These are phyloP conservation scores for Candida mattraensis DNA, from an alignment of 805 yeast genomes.

Conservation along the genomic window DNA sequence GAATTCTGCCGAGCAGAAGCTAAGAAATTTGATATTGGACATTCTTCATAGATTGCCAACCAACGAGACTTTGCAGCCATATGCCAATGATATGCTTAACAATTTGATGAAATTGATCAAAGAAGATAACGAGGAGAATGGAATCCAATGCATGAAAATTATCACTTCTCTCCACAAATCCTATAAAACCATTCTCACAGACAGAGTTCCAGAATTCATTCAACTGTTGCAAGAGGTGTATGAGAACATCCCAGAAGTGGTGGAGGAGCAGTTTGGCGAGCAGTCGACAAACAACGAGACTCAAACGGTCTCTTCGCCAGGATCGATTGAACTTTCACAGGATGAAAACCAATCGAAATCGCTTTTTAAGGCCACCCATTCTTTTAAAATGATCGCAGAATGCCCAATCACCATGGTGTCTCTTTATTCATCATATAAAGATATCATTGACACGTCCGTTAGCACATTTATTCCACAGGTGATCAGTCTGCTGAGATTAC, in stretches of 20 bases:
- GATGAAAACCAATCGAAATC: constrained; percentile 46
- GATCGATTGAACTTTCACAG: constrained; percentile 37
- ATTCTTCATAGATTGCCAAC: constrained; percentile 77
- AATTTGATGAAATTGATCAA: constrained; percentile 58
- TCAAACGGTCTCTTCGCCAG: constrained; percentile 35
- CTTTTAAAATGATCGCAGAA: constrained; percentile 91
- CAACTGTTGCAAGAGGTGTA: constrained; percentile 75
- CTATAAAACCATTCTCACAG: constrained; percentile 65
- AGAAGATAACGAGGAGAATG: constrained; percentile 92
- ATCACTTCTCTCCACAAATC: constrained; percentile 83
- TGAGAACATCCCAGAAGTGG: constrained; percentile 73
- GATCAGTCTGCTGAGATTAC: constrained; percentile 67
- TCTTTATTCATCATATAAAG: constrained; percentile 82
- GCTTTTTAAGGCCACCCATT: constrained; percentile 66
- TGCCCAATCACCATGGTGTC: constrained; percentile 97
- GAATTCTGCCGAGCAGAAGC: constrained; percentile 69
- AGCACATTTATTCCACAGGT: constrained; percentile 81
- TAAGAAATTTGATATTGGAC: constrained; percentile 75
- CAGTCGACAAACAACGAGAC: constrained; percentile 7
- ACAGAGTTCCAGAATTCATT: constrained; percentile 76
- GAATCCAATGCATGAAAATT: constrained; percentile 85
- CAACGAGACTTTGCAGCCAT: constrained; percentile 77
- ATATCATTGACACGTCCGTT: constrained; percentile 65
- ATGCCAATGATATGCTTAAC: constrained; percentile 59
- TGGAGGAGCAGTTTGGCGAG: constrained; percentile 62